phyloP scores from a whole-genome alignment of 192 early-diverging fungal species.

The Diversispora epigaea region DNA sequence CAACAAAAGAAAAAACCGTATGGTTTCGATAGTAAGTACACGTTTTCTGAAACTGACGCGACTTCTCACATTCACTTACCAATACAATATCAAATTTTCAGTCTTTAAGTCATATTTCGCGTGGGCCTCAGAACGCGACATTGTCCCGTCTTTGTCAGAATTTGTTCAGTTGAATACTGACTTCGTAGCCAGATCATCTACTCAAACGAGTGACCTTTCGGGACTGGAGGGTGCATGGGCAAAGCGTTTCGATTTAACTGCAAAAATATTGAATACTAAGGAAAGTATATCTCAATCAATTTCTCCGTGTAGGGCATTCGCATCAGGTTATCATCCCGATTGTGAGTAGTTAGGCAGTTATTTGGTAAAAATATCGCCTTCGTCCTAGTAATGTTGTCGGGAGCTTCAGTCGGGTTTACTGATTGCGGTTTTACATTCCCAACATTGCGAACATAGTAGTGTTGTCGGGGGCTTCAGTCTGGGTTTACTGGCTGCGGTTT shows the following conservation, averaged over 20 bases:
- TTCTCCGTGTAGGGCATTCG: conserved; percentile 4
- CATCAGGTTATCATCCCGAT: too few relatives aligned
- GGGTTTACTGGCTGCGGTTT: conserved; percentile 23
- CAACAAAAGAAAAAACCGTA: conserved; percentile 19
- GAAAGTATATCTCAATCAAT: neutral
- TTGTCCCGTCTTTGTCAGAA: conserved; percentile 10
- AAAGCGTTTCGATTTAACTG: conserved; percentile 19
- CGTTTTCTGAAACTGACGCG: conserved; percentile 21
- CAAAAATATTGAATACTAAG: conserved; percentile 21
- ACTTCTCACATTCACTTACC: conserved; percentile 18
- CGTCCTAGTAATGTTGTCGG: conserved; percentile 11
- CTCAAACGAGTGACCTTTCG: conserved; percentile 9
- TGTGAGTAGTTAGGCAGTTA: too few relatives aligned
- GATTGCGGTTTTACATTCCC: neutral
- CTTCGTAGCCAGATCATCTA: conserved; percentile 3
- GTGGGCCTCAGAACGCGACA: neutral
- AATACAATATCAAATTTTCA: conserved; percentile 26
- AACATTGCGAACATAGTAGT: conserved; percentile 7
- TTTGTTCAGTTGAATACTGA: conserved; percentile 12
- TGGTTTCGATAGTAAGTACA: conserved; percentile 16
- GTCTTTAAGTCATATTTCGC: conserved; percentile 26
- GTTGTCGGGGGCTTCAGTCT: conserved; percentile 17
- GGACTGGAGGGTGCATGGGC: conserved; percentile 19
- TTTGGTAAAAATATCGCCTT: too few relatives aligned
- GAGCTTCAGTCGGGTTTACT: conserved; percentile 5